Conservation (phyloP, 495 filamentous ascomycete genomes). For the Penicillium angulare region DNA sequence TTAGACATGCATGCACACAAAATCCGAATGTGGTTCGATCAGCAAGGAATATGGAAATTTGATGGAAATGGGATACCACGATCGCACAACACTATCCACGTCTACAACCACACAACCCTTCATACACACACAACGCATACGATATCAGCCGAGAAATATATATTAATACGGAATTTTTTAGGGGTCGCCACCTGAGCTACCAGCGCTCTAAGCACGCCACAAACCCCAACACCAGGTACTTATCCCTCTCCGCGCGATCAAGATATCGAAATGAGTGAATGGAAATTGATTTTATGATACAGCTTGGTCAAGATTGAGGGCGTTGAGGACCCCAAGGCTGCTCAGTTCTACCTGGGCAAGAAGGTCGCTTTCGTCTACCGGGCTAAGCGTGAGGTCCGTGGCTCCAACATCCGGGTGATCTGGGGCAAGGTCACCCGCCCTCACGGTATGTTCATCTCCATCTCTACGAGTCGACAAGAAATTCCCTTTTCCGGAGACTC, state of each 20-base stretch:
- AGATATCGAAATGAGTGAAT: conserved; percentile 11
- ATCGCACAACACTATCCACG: conserved; percentile 4
- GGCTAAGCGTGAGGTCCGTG: conserved; percentile 84
- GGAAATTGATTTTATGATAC: conserved; percentile 30
- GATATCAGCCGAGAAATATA: too few species aligned
- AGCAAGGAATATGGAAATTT: conserved; percentile 6
- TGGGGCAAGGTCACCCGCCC: conserved; percentile 97
- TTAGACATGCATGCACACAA: conserved; percentile 15
- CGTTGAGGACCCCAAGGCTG: conserved; percentile 81
- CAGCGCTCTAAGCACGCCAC: conserved; percentile 82
- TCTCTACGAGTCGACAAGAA: background rate
- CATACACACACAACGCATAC: conserved; percentile 5
- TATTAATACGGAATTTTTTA: conserved; percentile 48
- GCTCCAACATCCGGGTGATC: conserved; percentile 97
- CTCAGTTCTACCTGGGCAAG: conserved; percentile 93
- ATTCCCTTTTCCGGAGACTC: background rate
- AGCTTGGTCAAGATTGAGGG: conserved; percentile 95
- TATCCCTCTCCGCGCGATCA: conserved; percentile 12
- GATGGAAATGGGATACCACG: conserved; percentile 7
- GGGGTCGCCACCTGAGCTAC: conserved; percentile 92
- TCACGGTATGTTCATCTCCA: conserved; percentile 65
- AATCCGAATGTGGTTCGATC: conserved; percentile 11
- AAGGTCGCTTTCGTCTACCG: conserved; percentile 97
- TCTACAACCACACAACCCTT: background rate
- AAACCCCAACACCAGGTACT: conserved; percentile 72